phyloP scores from a whole-genome alignment of 176 grass and related monocot species.

The Zea luxurians region DNA sequence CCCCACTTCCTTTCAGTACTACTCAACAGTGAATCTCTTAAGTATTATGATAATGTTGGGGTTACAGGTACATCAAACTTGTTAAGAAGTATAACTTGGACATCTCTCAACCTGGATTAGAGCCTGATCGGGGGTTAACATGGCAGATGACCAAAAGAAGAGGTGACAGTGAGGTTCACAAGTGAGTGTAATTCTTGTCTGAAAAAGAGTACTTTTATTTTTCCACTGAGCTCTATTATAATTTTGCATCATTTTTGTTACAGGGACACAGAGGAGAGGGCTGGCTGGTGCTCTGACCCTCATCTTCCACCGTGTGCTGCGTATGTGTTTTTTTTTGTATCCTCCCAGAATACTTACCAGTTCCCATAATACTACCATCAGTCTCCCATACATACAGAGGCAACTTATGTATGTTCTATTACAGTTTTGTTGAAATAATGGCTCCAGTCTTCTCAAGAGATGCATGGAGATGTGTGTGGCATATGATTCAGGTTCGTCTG shows the following conservation, averaged over 20 bases:
- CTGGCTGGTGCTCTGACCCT: slow-evolving; percentile 56
- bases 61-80: slow-evolving; percentile 73
- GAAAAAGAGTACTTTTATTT: not conserved
- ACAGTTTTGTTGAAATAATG: slow-evolving; percentile 87
- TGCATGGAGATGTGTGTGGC: slow-evolving; percentile 84
- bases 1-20: not conserved
- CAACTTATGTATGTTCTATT: not conserved
- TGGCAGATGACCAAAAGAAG: slow-evolving; percentile 97
- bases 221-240: slow-evolving; percentile 16
- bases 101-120: slow-evolving; percentile 84
- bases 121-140: slow-evolving; percentile 60
- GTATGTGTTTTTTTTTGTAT: slow-evolving; percentile 38
- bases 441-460: slow-evolving; percentile 69
- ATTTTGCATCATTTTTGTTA: not conserved
- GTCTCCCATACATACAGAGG: not conserved
- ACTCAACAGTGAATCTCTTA: not conserved
- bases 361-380: slow-evolving; percentile 13
- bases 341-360: not conserved
- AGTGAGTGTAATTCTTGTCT: slow-evolving; percentile 52
- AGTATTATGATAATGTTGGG: not conserved
- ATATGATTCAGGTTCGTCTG: slow-evolving; percentile 75
- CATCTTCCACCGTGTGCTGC: slow-evolving; percentile 72
- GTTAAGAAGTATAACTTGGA: slow-evolving; percentile 79
- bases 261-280: slow-evolving; percentile 71
- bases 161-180: slow-evolving; percentile 79